Evolutionary conservation across 352 stramenopile species (phyloP), one percentile per base, ranked within the genome.

Genomic region (Phytopythium litorale): DNA sequence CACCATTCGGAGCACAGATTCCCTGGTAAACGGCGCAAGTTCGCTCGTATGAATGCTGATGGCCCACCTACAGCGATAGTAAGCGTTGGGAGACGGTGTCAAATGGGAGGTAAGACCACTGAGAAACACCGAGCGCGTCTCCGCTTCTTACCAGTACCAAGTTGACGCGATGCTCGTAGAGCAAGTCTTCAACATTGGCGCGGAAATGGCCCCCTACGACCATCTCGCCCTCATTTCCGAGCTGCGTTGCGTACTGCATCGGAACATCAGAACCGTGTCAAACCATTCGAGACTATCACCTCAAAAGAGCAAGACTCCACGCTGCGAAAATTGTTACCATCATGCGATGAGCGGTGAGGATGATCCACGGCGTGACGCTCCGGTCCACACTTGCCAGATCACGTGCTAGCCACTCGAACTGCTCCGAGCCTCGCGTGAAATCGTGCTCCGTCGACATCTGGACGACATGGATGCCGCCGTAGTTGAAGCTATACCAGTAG

Each of bases 401-500:
- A 7, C 66, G 61, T 53, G 89, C 60, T 38, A 98, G 75, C 84
- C 90, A 98, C 45, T 78, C 57, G 56, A 96, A 92, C 69, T 98
- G 94, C 42, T 70, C 58, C 8, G 88, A 97, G 49, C 88, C 89
- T 58, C 65, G 67, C 1, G 82, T 89, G 67, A 94, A 85, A 71
- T 97, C 84, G 71, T 98, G 89, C 68, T 98, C 94, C 4, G 77
- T 90, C 2, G 81, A 94, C 50, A 98, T 81, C 66, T 97, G 84
- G 54, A 97, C 85, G 7, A 96, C 94, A 57, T 97, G 89, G 30
- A 98, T 70, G 13, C 79, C 82, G 3, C 67, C 78, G 58, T 96
- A 94, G 55, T 97, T 68, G 60, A 97, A 98, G n/a, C 84, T 97
- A 72, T 97, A 91, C 87, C 89, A 94, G 62, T 88, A 93, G 57